Percentiles rank a stretch among this genome's conserved stretches.
Evolutionary conservation across 75 land plant genomes (phyloP).

Genomic region (Pinus tabuliformis): DNA sequence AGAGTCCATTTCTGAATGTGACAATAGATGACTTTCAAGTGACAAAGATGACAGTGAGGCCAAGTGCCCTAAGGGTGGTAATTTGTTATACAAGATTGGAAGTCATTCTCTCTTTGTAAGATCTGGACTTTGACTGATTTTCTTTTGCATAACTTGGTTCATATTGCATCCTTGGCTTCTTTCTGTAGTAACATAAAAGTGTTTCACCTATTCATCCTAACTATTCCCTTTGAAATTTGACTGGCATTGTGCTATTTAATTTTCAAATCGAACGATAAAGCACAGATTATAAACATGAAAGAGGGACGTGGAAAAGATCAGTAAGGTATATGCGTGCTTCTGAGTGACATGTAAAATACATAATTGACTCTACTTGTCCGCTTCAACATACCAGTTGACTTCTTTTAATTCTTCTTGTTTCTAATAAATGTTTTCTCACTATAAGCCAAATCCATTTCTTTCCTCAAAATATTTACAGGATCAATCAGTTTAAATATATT

Average conservation of each 20-base stretch:
- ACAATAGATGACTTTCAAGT: constrained; percentile 75
- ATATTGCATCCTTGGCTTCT: background rate
- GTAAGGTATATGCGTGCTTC: background rate
- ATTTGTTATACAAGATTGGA: background rate
- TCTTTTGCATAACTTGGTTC: background rate
- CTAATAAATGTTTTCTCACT: background rate
- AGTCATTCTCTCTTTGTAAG: background rate
- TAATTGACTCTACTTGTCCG: no score
- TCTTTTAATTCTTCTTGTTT: background rate
- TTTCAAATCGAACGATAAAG: background rate
- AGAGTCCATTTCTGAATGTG: constrained; percentile 19
- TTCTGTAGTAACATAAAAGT: background rate
- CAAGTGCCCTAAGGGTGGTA: constrained; percentile 99
- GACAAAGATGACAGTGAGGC: constrained; percentile 80
- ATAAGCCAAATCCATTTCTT: background rate
- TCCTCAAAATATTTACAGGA: background rate
- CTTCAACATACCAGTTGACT: background rate
- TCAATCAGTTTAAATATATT: background rate
- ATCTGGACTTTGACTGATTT: background rate
- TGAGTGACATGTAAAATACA: no score
- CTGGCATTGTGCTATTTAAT: no score
- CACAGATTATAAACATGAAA: background rate
- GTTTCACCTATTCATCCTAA: background rate
- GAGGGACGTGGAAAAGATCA: background rate
- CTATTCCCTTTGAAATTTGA: no score